Conservation (phyloP, 768 basidiomycete species). For the Hygrocybe punicea region DNA sequence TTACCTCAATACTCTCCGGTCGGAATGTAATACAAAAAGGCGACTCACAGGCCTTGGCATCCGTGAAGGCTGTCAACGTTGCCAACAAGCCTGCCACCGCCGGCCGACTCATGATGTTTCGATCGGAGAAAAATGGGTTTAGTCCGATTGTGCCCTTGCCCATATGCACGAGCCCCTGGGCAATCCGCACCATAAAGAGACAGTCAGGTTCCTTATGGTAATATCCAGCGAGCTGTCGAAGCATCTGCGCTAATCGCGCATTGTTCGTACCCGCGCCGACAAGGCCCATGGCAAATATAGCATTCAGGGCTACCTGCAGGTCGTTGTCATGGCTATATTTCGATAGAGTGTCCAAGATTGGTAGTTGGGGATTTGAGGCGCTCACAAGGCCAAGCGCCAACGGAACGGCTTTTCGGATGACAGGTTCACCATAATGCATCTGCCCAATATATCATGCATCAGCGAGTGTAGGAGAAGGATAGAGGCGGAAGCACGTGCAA, state of each 20-base stretch:
- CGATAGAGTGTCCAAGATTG: slow-evolving; percentile 93
- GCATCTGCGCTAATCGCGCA: slow-evolving; percentile 95
- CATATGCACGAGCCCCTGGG: slow-evolving; percentile 98
- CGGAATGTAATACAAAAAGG: not conserved
- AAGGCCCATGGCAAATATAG: slow-evolving; percentile 98
- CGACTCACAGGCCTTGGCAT: slow-evolving; percentile 85
- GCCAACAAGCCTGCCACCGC: slow-evolving; percentile 88
- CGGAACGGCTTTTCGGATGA: slow-evolving; percentile 88
- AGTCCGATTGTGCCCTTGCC: slow-evolving; percentile 97
- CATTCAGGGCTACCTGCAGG: slow-evolving; percentile 91
- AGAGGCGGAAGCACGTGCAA: slow-evolving; percentile 50
- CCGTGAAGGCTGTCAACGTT: slow-evolving; percentile 87
- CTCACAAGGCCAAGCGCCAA: slow-evolving; percentile 93
- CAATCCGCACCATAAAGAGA: slow-evolving; percentile 92
- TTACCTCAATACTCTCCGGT: not conserved
- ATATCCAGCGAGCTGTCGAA: slow-evolving; percentile 94
- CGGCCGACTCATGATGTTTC: slow-evolving; percentile 82
- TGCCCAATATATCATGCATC: slow-evolving; percentile 31
- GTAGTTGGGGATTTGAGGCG: slow-evolving; percentile 91
- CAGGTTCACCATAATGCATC: slow-evolving; percentile 98
- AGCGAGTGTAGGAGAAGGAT: not conserved
- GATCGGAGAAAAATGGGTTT: slow-evolving; percentile 95
- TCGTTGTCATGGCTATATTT: slow-evolving; percentile 99
- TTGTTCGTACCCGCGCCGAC: slow-evolving; percentile 99
- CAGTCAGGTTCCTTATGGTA: slow-evolving; percentile 97